phyloP scores from a whole-genome alignment of 2,329 filamentous ascomycete species.

The Elsinoe necatrix region DNA sequence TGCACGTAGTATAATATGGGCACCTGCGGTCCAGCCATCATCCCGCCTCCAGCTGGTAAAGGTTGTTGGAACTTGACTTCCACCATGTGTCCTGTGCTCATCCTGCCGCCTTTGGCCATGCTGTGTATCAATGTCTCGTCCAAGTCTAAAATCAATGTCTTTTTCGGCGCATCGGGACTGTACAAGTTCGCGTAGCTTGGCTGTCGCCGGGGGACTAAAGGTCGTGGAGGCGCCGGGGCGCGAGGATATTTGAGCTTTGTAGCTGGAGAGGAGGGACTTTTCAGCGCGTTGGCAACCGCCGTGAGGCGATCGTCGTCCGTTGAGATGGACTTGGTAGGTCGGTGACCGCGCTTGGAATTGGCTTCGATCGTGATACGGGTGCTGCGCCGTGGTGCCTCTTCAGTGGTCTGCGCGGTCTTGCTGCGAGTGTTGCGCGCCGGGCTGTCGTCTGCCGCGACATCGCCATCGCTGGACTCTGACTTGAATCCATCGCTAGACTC shows the following conservation, averaged over 20 bases:
- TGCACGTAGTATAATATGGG: slow-evolving; percentile 98
- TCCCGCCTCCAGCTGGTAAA: slow-evolving; percentile 55
- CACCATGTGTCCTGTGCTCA: slow-evolving; percentile 97
- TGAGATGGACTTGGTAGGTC: slow-evolving; percentile 22
- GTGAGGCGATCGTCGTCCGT: slow-evolving; percentile 32
- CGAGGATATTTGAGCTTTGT: slow-evolving; percentile 71
- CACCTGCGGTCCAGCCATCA: slow-evolving; percentile 72
- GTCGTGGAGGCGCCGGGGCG: slow-evolving; percentile 78
- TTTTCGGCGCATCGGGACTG: slow-evolving; percentile 58
- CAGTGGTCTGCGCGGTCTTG: slow-evolving; percentile 45
- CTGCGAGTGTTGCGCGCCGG: slow-evolving; percentile 53
- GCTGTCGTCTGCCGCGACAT: slow-evolving; percentile 28
- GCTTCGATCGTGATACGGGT: slow-evolving; percentile 89
- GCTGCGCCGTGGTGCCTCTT: slow-evolving; percentile 63
- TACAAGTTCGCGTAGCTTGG: slow-evolving; percentile 68
- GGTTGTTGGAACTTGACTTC: slow-evolving; percentile 58
- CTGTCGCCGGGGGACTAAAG: slow-evolving; percentile 78
- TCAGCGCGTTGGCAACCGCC: slow-evolving; percentile 63
- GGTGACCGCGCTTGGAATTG: slow-evolving; percentile 44
- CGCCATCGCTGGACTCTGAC: slow-evolving; percentile 6
- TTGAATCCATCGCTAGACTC: slow-evolving; percentile 16
- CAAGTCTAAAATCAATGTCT: slow-evolving; percentile 89
- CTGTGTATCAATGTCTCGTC: slow-evolving; percentile 98
- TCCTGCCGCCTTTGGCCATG: slow-evolving; percentile 90
- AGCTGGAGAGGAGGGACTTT: slow-evolving; percentile 82